Evolutionary conservation across 768 basidiomycete species (phyloP).

Genomic region (Pleurotus citrinopileatus): DNA sequence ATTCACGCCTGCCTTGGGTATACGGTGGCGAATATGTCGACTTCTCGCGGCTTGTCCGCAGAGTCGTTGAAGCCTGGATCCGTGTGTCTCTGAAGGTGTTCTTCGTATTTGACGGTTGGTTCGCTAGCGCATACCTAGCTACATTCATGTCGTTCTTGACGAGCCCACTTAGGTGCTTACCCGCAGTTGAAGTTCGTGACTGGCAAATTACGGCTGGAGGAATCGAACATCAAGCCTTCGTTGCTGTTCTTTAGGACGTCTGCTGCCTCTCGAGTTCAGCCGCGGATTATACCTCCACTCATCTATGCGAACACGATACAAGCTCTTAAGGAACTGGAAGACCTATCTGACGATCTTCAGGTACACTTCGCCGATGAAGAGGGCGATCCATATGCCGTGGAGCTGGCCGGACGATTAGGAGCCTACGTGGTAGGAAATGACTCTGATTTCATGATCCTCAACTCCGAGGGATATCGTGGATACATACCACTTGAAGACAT

Average conservation of each 20-base stretch:
- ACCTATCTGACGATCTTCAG: constrained; percentile 36
- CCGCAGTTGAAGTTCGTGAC: constrained; percentile 76
- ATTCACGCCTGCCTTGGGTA: constrained; percentile 72
- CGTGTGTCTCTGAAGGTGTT: constrained; percentile 58
- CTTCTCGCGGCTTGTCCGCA: constrained; percentile 46
- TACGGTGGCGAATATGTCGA: constrained; percentile 79
- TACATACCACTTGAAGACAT: constrained; percentile 78
- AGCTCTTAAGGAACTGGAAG: constrained; percentile 41
- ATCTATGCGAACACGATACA: constrained; percentile 55
- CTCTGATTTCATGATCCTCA: constrained; percentile 81
- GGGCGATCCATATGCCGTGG: constrained; percentile 82
- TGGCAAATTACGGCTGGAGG: constrained; percentile 52
- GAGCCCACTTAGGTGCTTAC: constrained; percentile 63
- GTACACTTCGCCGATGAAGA: constrained; percentile 79
- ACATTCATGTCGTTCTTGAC: constrained; percentile 14
- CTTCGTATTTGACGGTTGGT: constrained; percentile 84
- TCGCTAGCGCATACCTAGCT: constrained; percentile 4
- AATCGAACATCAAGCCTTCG: constrained; percentile 57
- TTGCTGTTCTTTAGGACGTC: constrained; percentile 85
- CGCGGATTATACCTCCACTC: constrained; percentile 71
- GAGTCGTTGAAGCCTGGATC: constrained; percentile 66
- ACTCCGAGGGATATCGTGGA: constrained; percentile 72
- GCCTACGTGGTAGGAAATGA: constrained; percentile 79
- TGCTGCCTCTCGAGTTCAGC: constrained; percentile 52
- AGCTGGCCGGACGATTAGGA: constrained; percentile 68